These are phyloP conservation scores for Trypanosoma boissoni DNA, from an alignment of 208 protist genomes.

Conservation along the genomic window DNA sequence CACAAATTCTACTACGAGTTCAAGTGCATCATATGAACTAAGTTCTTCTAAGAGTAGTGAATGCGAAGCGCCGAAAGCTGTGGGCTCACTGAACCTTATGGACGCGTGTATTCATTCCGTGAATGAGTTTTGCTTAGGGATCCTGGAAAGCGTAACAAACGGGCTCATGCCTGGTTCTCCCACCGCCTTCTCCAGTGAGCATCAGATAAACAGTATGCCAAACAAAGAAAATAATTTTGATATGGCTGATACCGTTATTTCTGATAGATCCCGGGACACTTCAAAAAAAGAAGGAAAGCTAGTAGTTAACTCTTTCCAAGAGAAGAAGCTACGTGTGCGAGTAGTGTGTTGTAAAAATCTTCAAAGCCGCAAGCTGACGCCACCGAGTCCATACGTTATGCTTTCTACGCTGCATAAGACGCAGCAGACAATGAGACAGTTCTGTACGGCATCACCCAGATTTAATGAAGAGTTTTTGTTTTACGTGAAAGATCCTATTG, in stretches of 20 bases:
- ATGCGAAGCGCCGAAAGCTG: not conserved
- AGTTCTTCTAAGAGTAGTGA: not conserved
- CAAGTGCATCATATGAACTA: not conserved
- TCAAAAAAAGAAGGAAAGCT: not conserved
- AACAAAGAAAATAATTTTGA: not conserved
- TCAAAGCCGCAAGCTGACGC: constrained; percentile 18
- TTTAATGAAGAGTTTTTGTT: constrained; percentile 76
- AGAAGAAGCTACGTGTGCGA: constrained; percentile 39
- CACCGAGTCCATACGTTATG: constrained; percentile 73
- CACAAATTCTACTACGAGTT: not conserved
- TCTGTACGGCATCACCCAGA: constrained; percentile 50
- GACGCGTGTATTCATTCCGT: constrained; percentile 48
- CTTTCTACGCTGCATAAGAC: constrained; percentile 69
- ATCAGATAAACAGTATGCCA: not conserved
- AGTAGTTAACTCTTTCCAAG: not conserved
- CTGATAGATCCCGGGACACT: not conserved
- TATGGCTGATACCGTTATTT: not conserved
- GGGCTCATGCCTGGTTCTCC: not conserved
- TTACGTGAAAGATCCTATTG: constrained; percentile 41
- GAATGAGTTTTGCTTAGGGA: constrained; percentile 53
- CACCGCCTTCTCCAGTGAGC: too few species aligned
- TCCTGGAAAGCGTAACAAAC: not conserved
- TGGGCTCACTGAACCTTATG: constrained; percentile 53
- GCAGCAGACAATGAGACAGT: constrained; percentile 44
- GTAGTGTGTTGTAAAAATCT: constrained; percentile 69